These are phyloP conservation scores for Stenogyne calaminthoides DNA, from an alignment of 305 asterid species.

Conservation along the genomic window DNA sequence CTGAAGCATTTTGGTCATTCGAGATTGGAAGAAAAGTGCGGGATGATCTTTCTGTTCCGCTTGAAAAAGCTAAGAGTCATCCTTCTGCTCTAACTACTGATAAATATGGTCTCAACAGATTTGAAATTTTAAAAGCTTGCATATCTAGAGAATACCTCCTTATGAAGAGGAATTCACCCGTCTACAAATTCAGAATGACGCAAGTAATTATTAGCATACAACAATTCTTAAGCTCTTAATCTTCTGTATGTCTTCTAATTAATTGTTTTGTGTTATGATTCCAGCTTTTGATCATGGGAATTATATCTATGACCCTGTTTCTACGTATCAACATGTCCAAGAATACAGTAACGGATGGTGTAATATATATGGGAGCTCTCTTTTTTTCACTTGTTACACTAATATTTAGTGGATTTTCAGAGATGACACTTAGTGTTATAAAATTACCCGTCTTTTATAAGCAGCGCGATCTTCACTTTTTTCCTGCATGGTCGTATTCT, in stretches of 20 bases:
- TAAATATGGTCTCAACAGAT: constrained; percentile 67
- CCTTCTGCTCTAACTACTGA: constrained; percentile 67
- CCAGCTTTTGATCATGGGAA: constrained; percentile 61
- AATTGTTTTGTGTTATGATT: neutral
- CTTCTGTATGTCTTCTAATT: neutral
- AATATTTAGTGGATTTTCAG: constrained; percentile 72
- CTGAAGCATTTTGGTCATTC: constrained; percentile 74
- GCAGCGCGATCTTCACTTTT: constrained; percentile 55
- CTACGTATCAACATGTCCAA: constrained; percentile 55
- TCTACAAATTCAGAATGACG: constrained; percentile 62
- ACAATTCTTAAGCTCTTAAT: neutral
- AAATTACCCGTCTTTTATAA: constrained; percentile 72
- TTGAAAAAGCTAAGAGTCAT: constrained; percentile 67
- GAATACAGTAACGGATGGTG: constrained; percentile 52
- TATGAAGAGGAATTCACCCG: constrained; percentile 81
- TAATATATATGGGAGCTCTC: constrained; percentile 61
- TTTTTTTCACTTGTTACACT: constrained; percentile 50
- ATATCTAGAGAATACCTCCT: constrained; percentile 70
- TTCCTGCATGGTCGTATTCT: constrained; percentile 75
- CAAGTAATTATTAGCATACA: constrained; percentile 51
- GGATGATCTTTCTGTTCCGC: constrained; percentile 67
- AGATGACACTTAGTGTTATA: constrained; percentile 60
- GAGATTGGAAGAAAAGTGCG: constrained; percentile 60
- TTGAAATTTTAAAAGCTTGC: constrained; percentile 75
- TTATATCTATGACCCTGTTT: constrained; percentile 59